A percentile compares a stretch with the other conserved stretches of the same genome.
Conservation (phyloP, 441 rosid genomes). For the Croton setiger region DNA sequence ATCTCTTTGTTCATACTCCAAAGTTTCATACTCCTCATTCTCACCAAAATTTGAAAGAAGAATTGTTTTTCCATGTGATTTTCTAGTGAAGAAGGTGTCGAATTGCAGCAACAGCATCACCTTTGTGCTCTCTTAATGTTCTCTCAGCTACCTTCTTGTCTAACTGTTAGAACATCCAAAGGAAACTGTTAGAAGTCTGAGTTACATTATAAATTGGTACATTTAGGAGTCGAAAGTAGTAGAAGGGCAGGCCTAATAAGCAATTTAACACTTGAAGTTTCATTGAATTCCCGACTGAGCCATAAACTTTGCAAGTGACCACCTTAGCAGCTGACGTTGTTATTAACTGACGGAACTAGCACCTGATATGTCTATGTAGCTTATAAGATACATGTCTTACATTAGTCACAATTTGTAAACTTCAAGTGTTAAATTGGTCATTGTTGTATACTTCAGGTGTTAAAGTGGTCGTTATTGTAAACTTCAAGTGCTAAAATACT, state of each 20-base stretch:
- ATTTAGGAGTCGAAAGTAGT: background rate
- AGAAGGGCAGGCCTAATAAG: constrained; percentile 7
- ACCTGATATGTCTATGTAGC: too few relatives aligned
- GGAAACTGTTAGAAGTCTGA: constrained; percentile 15
- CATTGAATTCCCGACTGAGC: too few relatives aligned
- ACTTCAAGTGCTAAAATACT: too few relatives aligned
- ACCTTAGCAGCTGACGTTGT: too few relatives aligned
- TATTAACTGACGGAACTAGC: too few relatives aligned
- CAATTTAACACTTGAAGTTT: too few relatives aligned
- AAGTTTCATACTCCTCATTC: constrained; percentile 7
- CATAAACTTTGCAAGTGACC: too few relatives aligned
- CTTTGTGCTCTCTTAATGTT: constrained; percentile 91
- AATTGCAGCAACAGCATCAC: constrained; percentile 92
- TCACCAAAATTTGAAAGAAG: constrained; percentile 1
- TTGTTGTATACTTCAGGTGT: too few relatives aligned
- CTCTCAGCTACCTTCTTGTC: constrained; percentile 91
- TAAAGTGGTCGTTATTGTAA: too few relatives aligned
- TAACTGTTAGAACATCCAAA: constrained; percentile 41
- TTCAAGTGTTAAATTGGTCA: too few relatives aligned
- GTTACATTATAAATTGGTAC: constrained; percentile 1
- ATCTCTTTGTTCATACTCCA: background rate
- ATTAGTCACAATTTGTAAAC: too few relatives aligned
- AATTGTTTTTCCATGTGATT: background rate
- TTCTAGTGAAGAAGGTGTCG: constrained; percentile 60
- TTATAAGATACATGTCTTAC: too few relatives aligned